Evolutionary conservation across 2,329 filamentous ascomycete species (phyloP).

Genomic region (Aureobasidium namibiae): DNA sequence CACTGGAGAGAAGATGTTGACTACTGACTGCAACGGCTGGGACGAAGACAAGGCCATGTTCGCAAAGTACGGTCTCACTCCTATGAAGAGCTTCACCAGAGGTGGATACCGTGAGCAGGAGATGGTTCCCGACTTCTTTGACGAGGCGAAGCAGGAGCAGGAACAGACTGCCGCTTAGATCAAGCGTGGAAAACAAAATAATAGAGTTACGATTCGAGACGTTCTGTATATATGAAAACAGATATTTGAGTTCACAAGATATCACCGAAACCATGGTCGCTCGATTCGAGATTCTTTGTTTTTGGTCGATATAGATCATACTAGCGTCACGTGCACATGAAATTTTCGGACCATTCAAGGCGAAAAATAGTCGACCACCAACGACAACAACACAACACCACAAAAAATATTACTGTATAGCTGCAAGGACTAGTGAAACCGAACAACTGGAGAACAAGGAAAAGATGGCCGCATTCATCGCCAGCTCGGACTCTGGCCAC

Average conservation of each 20-base stretch:
- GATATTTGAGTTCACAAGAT: not conserved
- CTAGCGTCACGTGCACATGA: not conserved
- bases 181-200: not conserved
- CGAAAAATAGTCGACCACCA: not conserved
- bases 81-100: slow-evolving; percentile 51
- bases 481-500: slow-evolving; percentile 5
- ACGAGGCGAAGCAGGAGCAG: not conserved
- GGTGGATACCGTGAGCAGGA: slow-evolving; percentile 23
- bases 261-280: too few relatives aligned
- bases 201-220: not conserved
- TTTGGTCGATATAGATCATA: not conserved
- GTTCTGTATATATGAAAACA: slow-evolving; percentile 2
- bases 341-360: slow-evolving; percentile 7
- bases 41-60: slow-evolving; percentile 83
- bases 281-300: not conserved
- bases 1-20: slow-evolving; percentile 92
- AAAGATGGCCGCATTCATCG: not conserved
- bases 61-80: slow-evolving; percentile 68
- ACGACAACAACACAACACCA: not conserved
- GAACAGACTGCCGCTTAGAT: not conserved
- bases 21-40: slow-evolving; percentile 85
- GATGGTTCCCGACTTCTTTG: slow-evolving; percentile 10
- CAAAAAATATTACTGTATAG: not conserved
- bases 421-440: not conserved
- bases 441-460: not conserved